Evolutionary conservation across 805 yeast species (phyloP).

Genomic region (Saccharomycopsis schoenii): DNA sequence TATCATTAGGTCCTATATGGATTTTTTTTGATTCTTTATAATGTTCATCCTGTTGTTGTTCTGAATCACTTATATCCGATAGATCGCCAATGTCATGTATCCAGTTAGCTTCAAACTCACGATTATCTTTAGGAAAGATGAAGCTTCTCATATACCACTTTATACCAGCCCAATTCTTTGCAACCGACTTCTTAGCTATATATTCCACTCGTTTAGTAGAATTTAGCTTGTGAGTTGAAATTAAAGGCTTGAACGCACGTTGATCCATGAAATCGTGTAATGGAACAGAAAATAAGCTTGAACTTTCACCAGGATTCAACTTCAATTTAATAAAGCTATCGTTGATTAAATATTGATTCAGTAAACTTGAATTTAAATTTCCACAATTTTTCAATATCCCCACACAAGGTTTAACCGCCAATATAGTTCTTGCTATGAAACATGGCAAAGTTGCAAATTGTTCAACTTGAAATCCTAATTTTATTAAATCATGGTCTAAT

Average conservation of each 20-base stretch:
- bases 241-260: slow-evolving; percentile 7
- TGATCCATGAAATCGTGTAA: slow-evolving; percentile 42
- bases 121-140: slow-evolving; percentile 46
- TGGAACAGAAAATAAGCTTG: slow-evolving; percentile 63
- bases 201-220: slow-evolving; percentile 23
- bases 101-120: slow-evolving; percentile 49
- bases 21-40: slow-evolving; percentile 26
- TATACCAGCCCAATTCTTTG: slow-evolving; percentile 60
- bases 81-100: slow-evolving; percentile 48
- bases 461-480: slow-evolving; percentile 50
- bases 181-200: slow-evolving; percentile 24
- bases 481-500: slow-evolving; percentile 35
- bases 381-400: slow-evolving; percentile 41
- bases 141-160: slow-evolving; percentile 58
- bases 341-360: slow-evolving; percentile 20
- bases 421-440: slow-evolving; percentile 69
- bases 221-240: slow-evolving; percentile 11
- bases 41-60: slow-evolving; percentile 25
- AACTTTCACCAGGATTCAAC: slow-evolving; percentile 69
- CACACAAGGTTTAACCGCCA: slow-evolving; percentile 75
- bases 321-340: slow-evolving; percentile 31
- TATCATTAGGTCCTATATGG: slow-evolving; percentile 30
- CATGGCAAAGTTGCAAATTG: slow-evolving; percentile 60
- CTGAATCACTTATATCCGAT: slow-evolving; percentile 40
- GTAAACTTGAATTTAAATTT: not conserved